Percentiles rank a stretch among this genome's conserved stretches.
phyloP scores from a whole-genome alignment of 2,329 filamentous ascomycete species.

The Curvularia lunata region DNA sequence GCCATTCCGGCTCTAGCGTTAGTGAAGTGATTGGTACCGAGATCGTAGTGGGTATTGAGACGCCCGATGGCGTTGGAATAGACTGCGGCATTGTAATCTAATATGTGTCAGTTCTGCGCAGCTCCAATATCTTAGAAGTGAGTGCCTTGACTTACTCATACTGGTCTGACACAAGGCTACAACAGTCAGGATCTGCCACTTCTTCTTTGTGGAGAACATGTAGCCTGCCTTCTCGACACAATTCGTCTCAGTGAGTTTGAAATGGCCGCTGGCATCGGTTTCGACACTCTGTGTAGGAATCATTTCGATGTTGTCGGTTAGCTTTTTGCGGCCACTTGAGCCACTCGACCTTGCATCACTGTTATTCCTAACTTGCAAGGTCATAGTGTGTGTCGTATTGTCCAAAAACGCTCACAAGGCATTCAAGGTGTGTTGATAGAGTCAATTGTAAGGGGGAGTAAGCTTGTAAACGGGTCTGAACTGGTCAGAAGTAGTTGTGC shows the following conservation, averaged over 20 bases:
- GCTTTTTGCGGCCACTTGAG: slow-evolving; percentile 5
- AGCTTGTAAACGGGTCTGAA: neutral
- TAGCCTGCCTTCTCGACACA: slow-evolving; percentile 50
- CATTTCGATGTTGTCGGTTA: slow-evolving; percentile 11
- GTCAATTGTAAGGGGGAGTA: neutral
- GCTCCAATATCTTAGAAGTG: slow-evolving; percentile 39
- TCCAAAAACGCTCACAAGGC: neutral
- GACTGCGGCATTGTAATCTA: slow-evolving; percentile 61
- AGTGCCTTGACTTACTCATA: slow-evolving; percentile 52
- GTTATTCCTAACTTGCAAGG: slow-evolving; percentile 3
- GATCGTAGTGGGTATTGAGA: slow-evolving; percentile 65
- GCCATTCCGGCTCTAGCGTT: slow-evolving; percentile 65
- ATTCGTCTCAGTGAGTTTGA: slow-evolving; percentile 28
- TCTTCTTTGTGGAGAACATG: slow-evolving; percentile 56
- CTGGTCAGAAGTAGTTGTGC: neutral
- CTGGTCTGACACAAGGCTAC: slow-evolving; percentile 62
- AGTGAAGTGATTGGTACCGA: slow-evolving; percentile 44
- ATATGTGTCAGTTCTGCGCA: slow-evolving; percentile 25
- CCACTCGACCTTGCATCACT: slow-evolving; percentile 13
- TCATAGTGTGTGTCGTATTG: slow-evolving; percentile 12
- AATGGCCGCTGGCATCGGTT: neutral
- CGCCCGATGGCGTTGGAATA: slow-evolving; percentile 60
- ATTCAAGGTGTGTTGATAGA: neutral
- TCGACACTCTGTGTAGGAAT: slow-evolving; percentile 4
- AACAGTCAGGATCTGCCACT: slow-evolving; percentile 60